Conservation (phyloP, 2,329 filamentous ascomycete genomes). For the Fusarium sp. region DNA sequence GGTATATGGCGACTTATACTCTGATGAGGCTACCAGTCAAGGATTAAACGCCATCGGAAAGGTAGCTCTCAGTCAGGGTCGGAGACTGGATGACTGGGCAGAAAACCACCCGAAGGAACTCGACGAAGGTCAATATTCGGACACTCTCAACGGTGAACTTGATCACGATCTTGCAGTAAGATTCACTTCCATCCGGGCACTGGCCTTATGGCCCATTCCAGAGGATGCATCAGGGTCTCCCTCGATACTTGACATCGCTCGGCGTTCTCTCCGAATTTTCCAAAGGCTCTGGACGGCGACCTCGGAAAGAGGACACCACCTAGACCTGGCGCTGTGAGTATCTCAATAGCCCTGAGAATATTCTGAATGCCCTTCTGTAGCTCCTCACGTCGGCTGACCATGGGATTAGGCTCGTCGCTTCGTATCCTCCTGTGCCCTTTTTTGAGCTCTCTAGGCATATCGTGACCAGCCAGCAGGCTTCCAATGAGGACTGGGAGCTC, state of each 20-base stretch:
- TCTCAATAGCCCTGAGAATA: no score
- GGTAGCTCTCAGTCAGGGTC: neutral
- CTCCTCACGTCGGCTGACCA: neutral
- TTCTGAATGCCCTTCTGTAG: neutral
- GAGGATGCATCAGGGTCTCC: neutral
- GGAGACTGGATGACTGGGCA: constrained; percentile 6
- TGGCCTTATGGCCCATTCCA: neutral
- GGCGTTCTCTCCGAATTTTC: constrained; percentile 6
- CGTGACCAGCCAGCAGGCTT: neutral
- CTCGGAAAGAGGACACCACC: neutral
- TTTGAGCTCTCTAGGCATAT: constrained; percentile 9
- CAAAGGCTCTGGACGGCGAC: constrained; percentile 2
- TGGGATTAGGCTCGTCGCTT: constrained; percentile 1
- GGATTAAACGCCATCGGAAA: neutral
- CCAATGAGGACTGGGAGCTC: neutral
- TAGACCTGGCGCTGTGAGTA: constrained; percentile 3
- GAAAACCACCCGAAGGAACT: neutral
- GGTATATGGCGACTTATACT: neutral
- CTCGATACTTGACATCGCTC: neutral
- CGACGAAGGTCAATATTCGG: neutral
- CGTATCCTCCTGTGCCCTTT: constrained; percentile 13
- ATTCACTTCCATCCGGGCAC: neutral
- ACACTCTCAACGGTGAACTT: neutral
- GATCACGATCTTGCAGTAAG: neutral
- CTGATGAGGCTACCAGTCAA: neutral